Evolutionary conservation across 177 flowering plant species (phyloP), one percentile per base, ranked within the genome.

Genomic region (Telopea speciosissima): DNA sequence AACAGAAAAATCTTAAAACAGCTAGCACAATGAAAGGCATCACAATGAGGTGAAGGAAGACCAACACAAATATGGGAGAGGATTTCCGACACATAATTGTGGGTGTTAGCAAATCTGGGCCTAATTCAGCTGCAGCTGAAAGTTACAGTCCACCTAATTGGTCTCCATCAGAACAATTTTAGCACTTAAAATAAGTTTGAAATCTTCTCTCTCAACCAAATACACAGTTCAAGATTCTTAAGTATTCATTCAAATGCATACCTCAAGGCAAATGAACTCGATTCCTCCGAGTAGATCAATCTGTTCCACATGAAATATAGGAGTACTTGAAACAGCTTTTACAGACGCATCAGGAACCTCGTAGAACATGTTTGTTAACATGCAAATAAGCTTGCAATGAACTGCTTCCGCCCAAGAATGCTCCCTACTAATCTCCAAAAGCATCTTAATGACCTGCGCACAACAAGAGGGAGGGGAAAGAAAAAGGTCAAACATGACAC

Each of bases 331-430:
- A 75, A 49, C 72, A 78, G 77, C 65, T 69, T 78, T 74, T 33
- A 44, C 65, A 68, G 83, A 44, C 23, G 68, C 88, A 75, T 77
- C 87, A 73, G 90, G 75, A 68, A 86, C 80, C 72, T 85, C 77
- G 80, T 96, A 96, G 72, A 90, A 90, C 96, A 96, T 88, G 83
- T 91, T 96, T 65, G 93, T 79, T 75, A 96, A 70, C 83, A 96
- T 89, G 86, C 90, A 86, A 68, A 93, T 81, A 67, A 96, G 96
- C 78, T 91, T 93, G 85, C 84, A 79, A 76, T 87, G 96, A 76
- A 96, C 96, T 67, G 85, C 77, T 77, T 90, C 99, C 69, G 96
- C 98, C 99, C 99, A 96, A 63, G 93, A 91, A 74, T 90, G 85
- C 73, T 73, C 76, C 79, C 91, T 79, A 81, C 98, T 89, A 67